Evolutionary conservation across 1,284 basidiomycete species (phyloP).

Genomic region (Schizophyllum commune): DNA sequence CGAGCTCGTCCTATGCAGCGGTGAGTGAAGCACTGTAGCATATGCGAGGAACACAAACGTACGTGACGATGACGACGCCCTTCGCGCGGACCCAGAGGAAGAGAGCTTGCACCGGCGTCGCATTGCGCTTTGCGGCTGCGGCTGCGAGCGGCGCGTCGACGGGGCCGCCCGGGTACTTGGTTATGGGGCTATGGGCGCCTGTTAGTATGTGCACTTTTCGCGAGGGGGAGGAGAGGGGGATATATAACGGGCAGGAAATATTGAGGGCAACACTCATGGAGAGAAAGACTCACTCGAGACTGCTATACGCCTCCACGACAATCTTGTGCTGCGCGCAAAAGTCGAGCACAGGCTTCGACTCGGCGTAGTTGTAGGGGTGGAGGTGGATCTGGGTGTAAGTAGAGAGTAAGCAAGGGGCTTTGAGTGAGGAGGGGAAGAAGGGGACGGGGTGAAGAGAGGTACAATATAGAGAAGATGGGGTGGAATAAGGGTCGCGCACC

Average conservation of each 20-base stretch:
- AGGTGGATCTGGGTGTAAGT: constrained; percentile 40
- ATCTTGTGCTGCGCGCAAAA: constrained; percentile 56
- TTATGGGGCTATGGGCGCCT: constrained; percentile 49
- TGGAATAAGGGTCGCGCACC: constrained; percentile 26
- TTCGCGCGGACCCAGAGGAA: constrained; percentile 63
- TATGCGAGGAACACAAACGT: constrained; percentile 20
- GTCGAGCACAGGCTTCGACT: constrained; percentile 46
- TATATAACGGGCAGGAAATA: no score
- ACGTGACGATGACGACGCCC: constrained; percentile 63
- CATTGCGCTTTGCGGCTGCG: constrained; percentile 50
- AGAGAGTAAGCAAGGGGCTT: not conserved
- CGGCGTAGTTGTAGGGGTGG: constrained; percentile 64
- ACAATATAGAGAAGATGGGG: not conserved
- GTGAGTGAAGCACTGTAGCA: not conserved
- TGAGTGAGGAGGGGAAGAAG: not conserved
- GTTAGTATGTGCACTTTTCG: no score
- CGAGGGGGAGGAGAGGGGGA: no score
- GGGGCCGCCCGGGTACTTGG: constrained; percentile 59
- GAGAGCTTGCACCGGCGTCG: constrained; percentile 64
- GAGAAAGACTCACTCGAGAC: constrained; percentile 41
- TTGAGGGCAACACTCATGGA: not conserved
- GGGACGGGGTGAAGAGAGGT: not conserved
- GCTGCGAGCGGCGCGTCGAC: constrained; percentile 57
- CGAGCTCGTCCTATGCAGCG: constrained; percentile 36
- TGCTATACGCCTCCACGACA: constrained; percentile 65